These are phyloP conservation scores for Botrytis medusae DNA, from an alignment of 2,329 filamentous ascomycete genomes.

Conservation along the genomic window DNA sequence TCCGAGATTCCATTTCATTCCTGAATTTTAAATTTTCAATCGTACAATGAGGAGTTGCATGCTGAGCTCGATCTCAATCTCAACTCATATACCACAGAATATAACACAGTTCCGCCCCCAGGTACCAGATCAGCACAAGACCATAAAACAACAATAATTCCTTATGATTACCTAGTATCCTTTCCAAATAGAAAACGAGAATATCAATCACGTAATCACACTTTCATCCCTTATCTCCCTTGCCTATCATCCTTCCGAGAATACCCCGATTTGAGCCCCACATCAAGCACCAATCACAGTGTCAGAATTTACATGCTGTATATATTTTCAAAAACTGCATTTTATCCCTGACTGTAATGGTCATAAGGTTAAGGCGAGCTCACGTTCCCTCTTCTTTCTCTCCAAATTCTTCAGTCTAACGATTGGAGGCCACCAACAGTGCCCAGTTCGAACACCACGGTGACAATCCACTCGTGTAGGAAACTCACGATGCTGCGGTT, in stretches of 20 bases:
- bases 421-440: conserved; percentile 45
- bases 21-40: background rate
- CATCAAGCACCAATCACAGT: rapidly evolving
- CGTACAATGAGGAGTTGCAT: background rate
- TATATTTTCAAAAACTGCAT: rapidly evolving
- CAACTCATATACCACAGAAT: background rate
- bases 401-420: conserved; percentile 17
- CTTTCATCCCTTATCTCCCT: background rate
- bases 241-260: background rate
- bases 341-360: background rate
- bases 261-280: background rate
- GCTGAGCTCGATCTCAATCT: background rate
- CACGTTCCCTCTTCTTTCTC: background rate
- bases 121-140: background rate
- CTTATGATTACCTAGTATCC: background rate
- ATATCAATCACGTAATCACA: background rate
- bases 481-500: conserved; percentile 63
- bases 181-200: background rate
- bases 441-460: conserved; percentile 70
- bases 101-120: background rate
- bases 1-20: background rate
- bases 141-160: background rate
- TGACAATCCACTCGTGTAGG: conserved; percentile 64
- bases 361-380: conserved; percentile 17
- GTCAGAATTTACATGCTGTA: rapidly evolving